phyloP scores from a whole-genome alignment of 768 basidiomycete genomes.

The Sarcomyxa edulis region DNA sequence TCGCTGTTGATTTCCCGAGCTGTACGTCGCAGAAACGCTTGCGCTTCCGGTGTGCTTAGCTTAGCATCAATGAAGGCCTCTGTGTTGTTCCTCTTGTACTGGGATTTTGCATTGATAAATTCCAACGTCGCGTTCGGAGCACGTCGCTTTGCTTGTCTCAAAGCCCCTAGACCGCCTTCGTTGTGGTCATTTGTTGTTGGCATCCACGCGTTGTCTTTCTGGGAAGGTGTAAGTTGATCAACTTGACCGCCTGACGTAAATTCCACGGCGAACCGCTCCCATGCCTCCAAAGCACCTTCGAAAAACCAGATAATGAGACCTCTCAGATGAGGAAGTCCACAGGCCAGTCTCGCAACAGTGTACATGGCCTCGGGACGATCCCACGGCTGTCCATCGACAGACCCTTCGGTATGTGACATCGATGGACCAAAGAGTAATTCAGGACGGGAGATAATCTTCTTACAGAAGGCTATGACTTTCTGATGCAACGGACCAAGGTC shows the following conservation, averaged over 20 bases:
- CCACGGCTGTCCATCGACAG: conserved; percentile 18
- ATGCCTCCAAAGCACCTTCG: conserved; percentile 16
- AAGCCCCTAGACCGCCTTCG: conserved; percentile 17
- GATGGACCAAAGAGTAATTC: conserved; percentile 13
- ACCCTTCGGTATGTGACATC: conserved; percentile 4
- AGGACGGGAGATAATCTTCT: conserved; percentile 14
- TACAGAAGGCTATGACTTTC: conserved; percentile 10
- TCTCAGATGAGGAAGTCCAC: conserved; percentile 13
- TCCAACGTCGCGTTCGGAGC: conserved; percentile 6
- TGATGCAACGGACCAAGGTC: conserved; percentile 19
- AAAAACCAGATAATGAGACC: conserved; percentile 17
- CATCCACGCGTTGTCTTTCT: conserved; percentile 10
- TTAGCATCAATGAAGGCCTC: not conserved
- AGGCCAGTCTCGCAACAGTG: conserved; percentile 6
- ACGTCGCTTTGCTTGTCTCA: conserved; percentile 4
- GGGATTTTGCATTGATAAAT: conserved; percentile 9
- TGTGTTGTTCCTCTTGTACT: conserved; percentile 5
- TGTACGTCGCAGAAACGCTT: too few relatives aligned
- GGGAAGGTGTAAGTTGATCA: not conserved
- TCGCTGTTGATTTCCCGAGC: too few relatives aligned
- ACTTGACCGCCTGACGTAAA: conserved; percentile 13
- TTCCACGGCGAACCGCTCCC: conserved; percentile 16
- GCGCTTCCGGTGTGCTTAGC: too few relatives aligned
- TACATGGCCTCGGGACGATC: conserved; percentile 14
- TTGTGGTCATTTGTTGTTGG: conserved; percentile 16